Evolutionary conservation across 331 rosid genomes (phyloP), one percentile per base, ranked within the genome.

Genomic region (Quercus tomentella): DNA sequence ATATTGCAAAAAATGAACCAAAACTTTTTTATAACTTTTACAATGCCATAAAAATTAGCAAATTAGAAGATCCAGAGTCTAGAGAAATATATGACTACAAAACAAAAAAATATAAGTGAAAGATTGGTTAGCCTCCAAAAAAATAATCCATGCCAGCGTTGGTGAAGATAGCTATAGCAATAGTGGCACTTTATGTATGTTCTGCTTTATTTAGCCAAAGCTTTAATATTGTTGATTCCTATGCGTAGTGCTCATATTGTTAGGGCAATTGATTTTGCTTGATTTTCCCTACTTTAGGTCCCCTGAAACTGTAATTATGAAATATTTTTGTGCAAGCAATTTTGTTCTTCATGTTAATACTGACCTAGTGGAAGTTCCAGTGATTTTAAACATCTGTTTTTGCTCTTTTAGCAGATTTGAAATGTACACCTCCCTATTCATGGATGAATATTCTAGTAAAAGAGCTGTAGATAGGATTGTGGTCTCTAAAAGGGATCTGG

Each of bases 391-490:
- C 72, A 26, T 68, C 7, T 9, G 30, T 71, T 76, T 41, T 33
- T 82, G 37, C n/a, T 49, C 23, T 25, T 85, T 58, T 87, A 87
- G 77, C 90, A 90, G 97, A 81, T 79, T 83, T 74, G 84, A 83
- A 85, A 79, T 81, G 82, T 74, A 73, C 33, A 75, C 25, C 37
- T 43, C 2, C 41, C 60, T 28, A 77, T 75, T 73, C 89, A 93
- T 96, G 99, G 98, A 92, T 87, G 97, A 87, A 55, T 93, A 83
- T 85, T 85, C 96, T 28, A 84, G 95, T 81, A 96, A 92, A 89
- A 91, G 93, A 85, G 86, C 90, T 73, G 77, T 35, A 45, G 83
- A 87, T 58, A 87, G 91, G 75, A 82, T 90, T 72, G 84, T 86
- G 66, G 85, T 85, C 78, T 88, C 97, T 82, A 89, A 81, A 93